Evolutionary conservation across 2,329 filamentous ascomycete genomes (phyloP), one percentile per base, ranked within the genome.

Genomic region (Colletotrichum plurivorum): DNA sequence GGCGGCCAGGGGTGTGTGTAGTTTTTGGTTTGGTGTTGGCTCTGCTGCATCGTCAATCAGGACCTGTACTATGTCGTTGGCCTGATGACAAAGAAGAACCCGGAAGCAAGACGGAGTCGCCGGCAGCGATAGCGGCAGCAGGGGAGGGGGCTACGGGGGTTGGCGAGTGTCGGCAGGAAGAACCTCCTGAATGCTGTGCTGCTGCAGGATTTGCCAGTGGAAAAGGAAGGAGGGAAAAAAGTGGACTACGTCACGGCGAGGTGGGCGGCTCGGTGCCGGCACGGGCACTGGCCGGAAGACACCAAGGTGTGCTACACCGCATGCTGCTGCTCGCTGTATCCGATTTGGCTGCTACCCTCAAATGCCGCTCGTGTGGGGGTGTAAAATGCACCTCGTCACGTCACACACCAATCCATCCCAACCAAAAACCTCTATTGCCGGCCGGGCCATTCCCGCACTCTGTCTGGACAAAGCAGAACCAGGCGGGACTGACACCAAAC

Each of bases 31-130:
- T 36, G 31, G 31, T 10, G 31, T 36, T 36, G 31, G 31, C 31
- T 36, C 31, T 36, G 8, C 31, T 36, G 31, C 31, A 36, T 36
- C 31, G 39, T 39, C 22, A 39, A 22, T 41, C 53, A 25, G 13
- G 8, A 36, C 31, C 31, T 36, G 54, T 18, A 54, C 41, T 27
- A 59, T 65, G 48, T 68, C 48, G 65, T 54, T 46, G 53, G 48
- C 18, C 27, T 25, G 54, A 39, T 65, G 61, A 54, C 22, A 49
- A 45, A 54, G 66, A 22, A 10, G 48, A 43, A 5, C 25, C 46
- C 18, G 39, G 49, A 18, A 53, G 49, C n/a, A 53, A 51, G 54
- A 65, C 61, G 54, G 65, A 54, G 54, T 61, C 54, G 54, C 64
- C 61, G 65, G 48, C 59, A 54, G 54, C 54, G 54, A 46, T 45